These are phyloP conservation scores for Bonia amplexicaulis DNA, from an alignment of 176 grass and related monocot genomes.

Conservation along the genomic window DNA sequence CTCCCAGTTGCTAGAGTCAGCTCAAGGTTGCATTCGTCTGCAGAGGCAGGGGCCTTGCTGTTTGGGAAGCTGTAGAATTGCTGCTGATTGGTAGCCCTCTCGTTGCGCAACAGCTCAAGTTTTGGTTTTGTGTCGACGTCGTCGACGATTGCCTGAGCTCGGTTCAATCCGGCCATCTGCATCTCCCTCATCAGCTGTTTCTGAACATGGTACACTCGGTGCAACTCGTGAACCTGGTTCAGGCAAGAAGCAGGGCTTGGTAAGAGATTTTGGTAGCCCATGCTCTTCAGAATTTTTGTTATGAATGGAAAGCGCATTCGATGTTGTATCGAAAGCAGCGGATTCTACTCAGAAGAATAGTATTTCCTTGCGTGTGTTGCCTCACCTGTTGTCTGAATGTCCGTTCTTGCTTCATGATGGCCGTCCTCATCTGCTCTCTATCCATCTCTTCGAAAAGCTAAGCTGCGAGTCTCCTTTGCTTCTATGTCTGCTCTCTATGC, in stretches of 20 bases:
- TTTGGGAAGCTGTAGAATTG: constrained; percentile 10
- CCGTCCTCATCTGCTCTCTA: constrained; percentile 52
- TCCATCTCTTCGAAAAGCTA: constrained; percentile 40
- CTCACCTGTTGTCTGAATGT: constrained; percentile 65
- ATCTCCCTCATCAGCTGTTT: constrained; percentile 43
- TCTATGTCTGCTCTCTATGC: neutral
- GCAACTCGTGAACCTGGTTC: constrained; percentile 65
- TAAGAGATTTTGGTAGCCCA: neutral
- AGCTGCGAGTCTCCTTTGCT: neutral
- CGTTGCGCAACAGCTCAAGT: neutral
- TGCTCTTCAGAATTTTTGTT: neutral
- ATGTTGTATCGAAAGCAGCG: neutral
- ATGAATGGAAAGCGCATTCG: neutral
- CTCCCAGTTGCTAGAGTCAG: constrained; percentile 61
- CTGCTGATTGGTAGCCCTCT: neutral
- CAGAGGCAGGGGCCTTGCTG: neutral
- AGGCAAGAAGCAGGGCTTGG: neutral
- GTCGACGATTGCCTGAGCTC: neutral
- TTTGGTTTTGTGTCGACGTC: neutral
- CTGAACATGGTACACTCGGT: constrained; percentile 60
- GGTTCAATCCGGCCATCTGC: neutral
- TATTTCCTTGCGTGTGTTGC: neutral
- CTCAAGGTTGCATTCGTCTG: constrained; percentile 46
- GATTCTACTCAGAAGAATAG: neutral
- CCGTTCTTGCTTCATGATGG: constrained; percentile 55